Conservation (phyloP, 352 stramenopile genomes). For the Pythium chondricola region DNA sequence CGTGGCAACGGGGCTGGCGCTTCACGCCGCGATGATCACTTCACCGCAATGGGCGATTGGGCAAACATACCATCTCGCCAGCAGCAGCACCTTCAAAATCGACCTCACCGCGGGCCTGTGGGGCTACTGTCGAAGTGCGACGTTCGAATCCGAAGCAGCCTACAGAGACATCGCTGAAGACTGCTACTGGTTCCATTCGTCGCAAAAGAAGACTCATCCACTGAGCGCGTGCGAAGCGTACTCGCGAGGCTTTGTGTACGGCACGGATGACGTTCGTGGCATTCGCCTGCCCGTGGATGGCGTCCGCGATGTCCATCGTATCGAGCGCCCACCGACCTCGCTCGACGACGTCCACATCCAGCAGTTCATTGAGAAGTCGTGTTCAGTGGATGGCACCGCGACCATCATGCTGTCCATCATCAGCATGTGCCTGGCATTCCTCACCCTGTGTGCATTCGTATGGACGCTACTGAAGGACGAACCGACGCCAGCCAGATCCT, state of each 20-base stretch:
- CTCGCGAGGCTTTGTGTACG: conserved; percentile 19
- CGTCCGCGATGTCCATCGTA: conserved; percentile 15
- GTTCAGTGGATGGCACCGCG: conserved; percentile 7
- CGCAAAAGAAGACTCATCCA: conserved; percentile 3
- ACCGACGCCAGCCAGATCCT: background rate
- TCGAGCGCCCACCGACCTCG: conserved; percentile 15
- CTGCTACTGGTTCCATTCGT: conserved; percentile 17
- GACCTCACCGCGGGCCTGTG: conserved; percentile 16
- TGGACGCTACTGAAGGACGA: conserved; percentile 8
- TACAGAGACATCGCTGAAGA: background rate
- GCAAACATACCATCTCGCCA: conserved; percentile 17
- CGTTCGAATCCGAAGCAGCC: background rate
- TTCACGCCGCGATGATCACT: conserved; percentile 4
- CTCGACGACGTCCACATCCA: conserved; percentile 19
- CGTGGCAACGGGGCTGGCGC: conserved; percentile 1
- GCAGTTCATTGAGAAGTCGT: conserved; percentile 20
- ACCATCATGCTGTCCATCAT: conserved; percentile 8
- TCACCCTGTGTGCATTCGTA: conserved; percentile 9
- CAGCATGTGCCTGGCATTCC: conserved; percentile 3
- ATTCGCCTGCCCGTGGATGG: conserved; percentile 8
- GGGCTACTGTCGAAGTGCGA: conserved; percentile 19
- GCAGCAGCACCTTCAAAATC: conserved; percentile 18
- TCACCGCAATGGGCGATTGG: conserved; percentile 14
- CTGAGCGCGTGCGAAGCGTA: conserved; percentile 20
- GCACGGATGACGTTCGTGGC: conserved; percentile 20